phyloP scores from a whole-genome alignment of 139 green algal species.

The Limnomonas spitsbergensis region DNA sequence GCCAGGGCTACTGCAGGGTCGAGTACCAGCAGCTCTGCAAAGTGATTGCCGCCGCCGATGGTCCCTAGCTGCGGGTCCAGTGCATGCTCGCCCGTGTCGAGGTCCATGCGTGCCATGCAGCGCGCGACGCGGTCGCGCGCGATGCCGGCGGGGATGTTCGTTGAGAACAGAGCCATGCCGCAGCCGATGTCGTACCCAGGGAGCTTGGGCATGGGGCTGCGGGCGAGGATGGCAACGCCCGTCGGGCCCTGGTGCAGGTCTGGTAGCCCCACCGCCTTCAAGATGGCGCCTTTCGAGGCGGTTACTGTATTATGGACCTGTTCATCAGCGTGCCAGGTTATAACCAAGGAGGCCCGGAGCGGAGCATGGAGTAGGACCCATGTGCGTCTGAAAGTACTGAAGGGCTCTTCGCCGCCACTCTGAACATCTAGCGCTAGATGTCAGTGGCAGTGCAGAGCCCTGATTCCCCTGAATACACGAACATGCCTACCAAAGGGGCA shows the following conservation, averaged over 20 bases:
- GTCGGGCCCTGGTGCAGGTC: conserved; percentile 3
- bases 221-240: conserved; percentile 9
- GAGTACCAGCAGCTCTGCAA: conserved; percentile 6
- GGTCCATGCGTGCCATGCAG: not conserved
- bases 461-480: too few relatives aligned
- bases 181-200: not conserved
- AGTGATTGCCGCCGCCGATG: conserved; percentile 8
- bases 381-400: too few relatives aligned
- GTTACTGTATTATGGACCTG: conserved; percentile 3
- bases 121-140: not conserved
- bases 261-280: not conserved
- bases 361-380: too few relatives aligned
- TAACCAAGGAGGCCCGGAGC: too few relatives aligned
- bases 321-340: too few relatives aligned
- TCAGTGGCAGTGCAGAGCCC: too few relatives aligned
- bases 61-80: not conserved
- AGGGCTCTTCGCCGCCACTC: too few relatives aligned
- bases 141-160: not conserved
- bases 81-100: not conserved
- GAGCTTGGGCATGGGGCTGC: not conserved
- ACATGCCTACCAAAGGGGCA: too few relatives aligned
- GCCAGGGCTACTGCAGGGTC: not conserved
- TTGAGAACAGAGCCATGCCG: conserved; percentile 4
- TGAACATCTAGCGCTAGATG: too few relatives aligned
- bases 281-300: not conserved